A percentile compares a stretch with the other conserved stretches of the same genome.
Evolutionary conservation across 805 yeast genomes (phyloP).

Genomic region (Suhomyces tanzawaensis): DNA sequence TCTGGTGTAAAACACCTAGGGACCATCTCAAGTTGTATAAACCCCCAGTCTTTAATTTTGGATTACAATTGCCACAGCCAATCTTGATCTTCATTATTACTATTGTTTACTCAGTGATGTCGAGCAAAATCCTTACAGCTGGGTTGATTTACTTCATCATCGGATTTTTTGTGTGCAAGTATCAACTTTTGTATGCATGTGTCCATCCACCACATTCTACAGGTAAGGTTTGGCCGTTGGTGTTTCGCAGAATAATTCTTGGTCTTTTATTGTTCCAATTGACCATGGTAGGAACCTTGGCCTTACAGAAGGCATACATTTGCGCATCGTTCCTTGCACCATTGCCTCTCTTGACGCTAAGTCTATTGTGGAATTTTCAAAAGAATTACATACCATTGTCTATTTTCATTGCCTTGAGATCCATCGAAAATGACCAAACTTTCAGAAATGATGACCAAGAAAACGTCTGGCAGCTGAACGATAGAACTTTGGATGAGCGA

Average conservation of each 20-base stretch:
- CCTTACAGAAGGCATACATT: slow-evolving; percentile 74
- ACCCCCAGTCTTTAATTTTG: slow-evolving; percentile 92
- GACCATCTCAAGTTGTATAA: slow-evolving; percentile 71
- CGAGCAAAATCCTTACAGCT: slow-evolving; percentile 80
- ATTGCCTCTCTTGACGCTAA: slow-evolving; percentile 65
- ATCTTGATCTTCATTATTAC: slow-evolving; percentile 80
- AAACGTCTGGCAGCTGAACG: slow-evolving; percentile 5
- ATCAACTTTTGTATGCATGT: slow-evolving; percentile 84
- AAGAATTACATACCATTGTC: slow-evolving; percentile 77
- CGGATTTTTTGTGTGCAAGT: slow-evolving; percentile 88
- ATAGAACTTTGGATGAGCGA: slow-evolving; percentile 70
- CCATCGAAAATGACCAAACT: slow-evolving; percentile 54
- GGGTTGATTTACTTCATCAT: slow-evolving; percentile 80
- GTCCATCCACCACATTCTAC: slow-evolving; percentile 97
- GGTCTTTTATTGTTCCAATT: slow-evolving; percentile 84
- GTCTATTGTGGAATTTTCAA: slow-evolving; percentile 77
- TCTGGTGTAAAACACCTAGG: slow-evolving; percentile 79
- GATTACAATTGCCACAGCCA: slow-evolving; percentile 89
- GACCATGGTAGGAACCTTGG: slow-evolving; percentile 89
- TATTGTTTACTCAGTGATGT: slow-evolving; percentile 82
- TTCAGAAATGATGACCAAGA: slow-evolving; percentile 23
- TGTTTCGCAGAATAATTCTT: slow-evolving; percentile 74
- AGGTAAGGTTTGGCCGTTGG: slow-evolving; percentile 93
- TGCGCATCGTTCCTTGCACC: slow-evolving; percentile 74
- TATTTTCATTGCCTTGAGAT: slow-evolving; percentile 81